phyloP scores from a whole-genome alignment of 371 early-diverging fungal genomes.

The Circinella umbellata region DNA sequence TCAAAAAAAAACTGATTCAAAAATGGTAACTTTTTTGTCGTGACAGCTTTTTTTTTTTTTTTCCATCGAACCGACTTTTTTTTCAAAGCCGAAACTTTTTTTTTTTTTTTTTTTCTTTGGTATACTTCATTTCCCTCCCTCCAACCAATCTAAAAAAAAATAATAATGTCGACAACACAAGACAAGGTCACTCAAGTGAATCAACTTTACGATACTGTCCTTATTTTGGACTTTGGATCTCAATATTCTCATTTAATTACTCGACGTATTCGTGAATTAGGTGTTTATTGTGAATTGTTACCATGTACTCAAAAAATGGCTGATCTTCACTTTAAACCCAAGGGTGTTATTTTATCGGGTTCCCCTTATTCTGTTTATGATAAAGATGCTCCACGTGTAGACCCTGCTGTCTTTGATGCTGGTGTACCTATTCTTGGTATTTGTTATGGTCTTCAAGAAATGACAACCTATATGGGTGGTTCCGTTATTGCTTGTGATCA shows the following conservation, averaged over 20 bases:
- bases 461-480: conserved; percentile 88
- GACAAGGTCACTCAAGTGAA: conserved; percentile 64
- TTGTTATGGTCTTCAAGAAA: conserved; percentile 97
- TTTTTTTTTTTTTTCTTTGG: too few relatives aligned
- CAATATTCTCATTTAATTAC: conserved; percentile 98
- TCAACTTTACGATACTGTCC: conserved; percentile 91
- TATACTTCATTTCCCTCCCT: not conserved
- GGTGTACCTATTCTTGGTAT: conserved; percentile 96
- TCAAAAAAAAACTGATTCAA: too few relatives aligned
- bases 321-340: conserved; percentile 93
- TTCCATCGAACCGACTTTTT: too few relatives aligned
- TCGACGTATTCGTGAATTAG: conserved; percentile 93
- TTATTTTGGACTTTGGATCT: conserved; percentile 98
- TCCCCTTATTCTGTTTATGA: conserved; percentile 97
- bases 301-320: conserved; percentile 95
- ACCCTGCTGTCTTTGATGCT: conserved; percentile 86
- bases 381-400: conserved; percentile 93
- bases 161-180: conserved; percentile 22
- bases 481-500: conserved; percentile 86
- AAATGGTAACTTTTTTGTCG: too few relatives aligned
- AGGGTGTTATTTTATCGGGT: conserved; percentile 95
- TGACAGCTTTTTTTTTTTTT: too few relatives aligned
- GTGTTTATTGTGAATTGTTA: conserved; percentile 97
- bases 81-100: too few relatives aligned
- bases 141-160: not conserved